Base-by-base conservation (phyloP, 192 early-diverging fungal species). In the Mortierella claussenii region DNA sequence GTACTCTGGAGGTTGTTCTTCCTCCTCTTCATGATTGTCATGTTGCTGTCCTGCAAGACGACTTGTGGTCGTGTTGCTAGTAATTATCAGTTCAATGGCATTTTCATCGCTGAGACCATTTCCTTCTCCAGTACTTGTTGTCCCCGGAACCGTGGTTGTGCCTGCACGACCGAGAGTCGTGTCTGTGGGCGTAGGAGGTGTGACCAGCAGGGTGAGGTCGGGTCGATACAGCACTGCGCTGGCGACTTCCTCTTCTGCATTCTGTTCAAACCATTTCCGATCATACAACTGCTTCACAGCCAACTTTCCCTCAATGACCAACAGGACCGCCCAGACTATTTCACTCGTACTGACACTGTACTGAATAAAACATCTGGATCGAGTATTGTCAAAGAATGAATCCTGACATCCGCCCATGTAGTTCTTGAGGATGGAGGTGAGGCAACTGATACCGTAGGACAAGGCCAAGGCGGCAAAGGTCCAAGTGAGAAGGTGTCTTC, bases 1-100 rank as follows among this genome's bases (percentile, higher is more conserved):
- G 45, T 60, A 60, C 31, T 60, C 46, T 37, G 59, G 59, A 20
- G 42, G 59, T 3, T 20, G 20, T 13, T 60, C 59, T 27, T 60
- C 46, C 36, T 18, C 21, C 5, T 32, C 44, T 32, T 23, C 40
- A n/a, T n/a, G n/a, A n/a, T n/a, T n/a, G n/a, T n/a, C n/a, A n/a
- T n/a, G n/a, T n/a, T n/a, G n/a, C n/a, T n/a, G n/a, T 46, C 15
- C n/a, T 42, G n/a, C 23, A 49, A 2, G 5, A 9, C 23, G 21
- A 26, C 13, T 26, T 5, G 5, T 49, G 13, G n/a, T 13, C 21
- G 23, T 20, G 27, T 11, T 45, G 17, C 31, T 18, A 15, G 24
- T 18, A 30, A 11, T 10, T 11, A 10, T 5, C 13, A 31, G 10
- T 11, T 59, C 56, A 9, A 33, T 11, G 12, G 17, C 15, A 17